A percentile compares a stretch with the other conserved stretches of the same genome.
phyloP scores from a whole-genome alignment of 768 basidiomycete species.

The Boletus sp. region DNA sequence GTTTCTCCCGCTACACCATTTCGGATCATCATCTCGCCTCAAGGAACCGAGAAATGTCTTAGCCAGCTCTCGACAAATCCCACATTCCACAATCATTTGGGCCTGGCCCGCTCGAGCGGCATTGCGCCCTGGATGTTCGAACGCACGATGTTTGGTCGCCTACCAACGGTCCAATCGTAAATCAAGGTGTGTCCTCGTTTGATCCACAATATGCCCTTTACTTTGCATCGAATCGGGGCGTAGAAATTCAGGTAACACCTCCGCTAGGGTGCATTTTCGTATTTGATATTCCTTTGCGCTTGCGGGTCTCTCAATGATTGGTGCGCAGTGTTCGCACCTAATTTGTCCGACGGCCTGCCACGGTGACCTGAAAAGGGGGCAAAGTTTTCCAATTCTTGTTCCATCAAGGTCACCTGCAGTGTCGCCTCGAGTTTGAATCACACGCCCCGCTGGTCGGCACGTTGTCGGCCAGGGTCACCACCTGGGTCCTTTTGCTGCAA shows the following conservation, averaged over 20 bases:
- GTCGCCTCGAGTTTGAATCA: constrained; percentile 20
- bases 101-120: neutral
- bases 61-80: neutral
- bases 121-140: neutral
- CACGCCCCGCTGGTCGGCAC: constrained; percentile 10
- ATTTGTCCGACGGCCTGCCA: constrained; percentile 10
- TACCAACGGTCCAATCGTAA: neutral
- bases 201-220: constrained; percentile 6
- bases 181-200: constrained; percentile 5
- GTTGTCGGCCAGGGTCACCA: constrained; percentile 11
- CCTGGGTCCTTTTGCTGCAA: neutral
- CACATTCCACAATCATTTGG: neutral
- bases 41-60: neutral
- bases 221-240: constrained; percentile 11
- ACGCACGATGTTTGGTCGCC: neutral
- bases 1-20: neutral
- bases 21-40: neutral
- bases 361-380: constrained; percentile 2
- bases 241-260: neutral
- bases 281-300: constrained; percentile 21
- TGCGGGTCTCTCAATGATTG: constrained; percentile 2
- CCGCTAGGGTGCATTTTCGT: constrained; percentile 5
- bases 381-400: constrained; percentile 10
- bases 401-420: constrained; percentile 9
- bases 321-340: constrained; percentile 13